Conservation (phyloP, 1,139 yeast genomes). For the Diutina scorzettiae region DNA sequence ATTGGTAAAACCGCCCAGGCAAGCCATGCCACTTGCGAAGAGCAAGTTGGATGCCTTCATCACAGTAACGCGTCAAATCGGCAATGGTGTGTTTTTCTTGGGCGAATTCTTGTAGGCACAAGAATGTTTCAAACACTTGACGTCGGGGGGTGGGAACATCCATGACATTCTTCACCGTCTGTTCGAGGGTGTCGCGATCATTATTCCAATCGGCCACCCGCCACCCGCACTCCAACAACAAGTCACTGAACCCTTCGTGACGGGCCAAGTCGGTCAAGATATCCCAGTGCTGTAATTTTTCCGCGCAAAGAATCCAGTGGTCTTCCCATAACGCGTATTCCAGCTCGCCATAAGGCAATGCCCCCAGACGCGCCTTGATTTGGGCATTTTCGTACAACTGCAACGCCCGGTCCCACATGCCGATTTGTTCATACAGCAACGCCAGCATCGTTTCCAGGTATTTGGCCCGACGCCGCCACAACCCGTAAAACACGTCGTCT, state of each 20-base stretch:
- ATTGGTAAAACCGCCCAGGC: slow-evolving; percentile 67
- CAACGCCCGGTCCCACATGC: slow-evolving; percentile 90
- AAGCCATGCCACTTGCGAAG: slow-evolving; percentile 88
- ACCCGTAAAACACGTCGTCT: slow-evolving; percentile 93
- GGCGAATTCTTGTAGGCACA: slow-evolving; percentile 86
- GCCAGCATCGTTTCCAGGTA: slow-evolving; percentile 90
- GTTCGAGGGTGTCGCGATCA: slow-evolving; percentile 89
- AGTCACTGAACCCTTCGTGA: slow-evolving; percentile 94
- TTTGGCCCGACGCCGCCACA: slow-evolving; percentile 94
- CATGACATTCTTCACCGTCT: slow-evolving; percentile 90
- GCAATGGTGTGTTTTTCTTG: slow-evolving; percentile 75
- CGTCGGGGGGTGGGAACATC: slow-evolving; percentile 98
- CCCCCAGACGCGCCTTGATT: slow-evolving; percentile 92
- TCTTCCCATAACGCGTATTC: slow-evolving; percentile 98
- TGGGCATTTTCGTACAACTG: slow-evolving; percentile 96
- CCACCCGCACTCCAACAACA: slow-evolving; percentile 96
- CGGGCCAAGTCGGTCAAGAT: slow-evolving; percentile 91
- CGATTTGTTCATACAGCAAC: slow-evolving; percentile 86
- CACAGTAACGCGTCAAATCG: slow-evolving; percentile 77
- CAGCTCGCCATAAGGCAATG: slow-evolving; percentile 86
- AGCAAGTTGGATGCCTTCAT: slow-evolving; percentile 92
- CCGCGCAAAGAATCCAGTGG: slow-evolving; percentile 96
- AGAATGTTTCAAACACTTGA: slow-evolving; percentile 88
- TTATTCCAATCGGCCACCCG: slow-evolving; percentile 98
- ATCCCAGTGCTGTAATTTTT: slow-evolving; percentile 97